These are phyloP conservation scores for Isatis tinctoria DNA, from an alignment of 345 rosid genomes.

Conservation along the genomic window DNA sequence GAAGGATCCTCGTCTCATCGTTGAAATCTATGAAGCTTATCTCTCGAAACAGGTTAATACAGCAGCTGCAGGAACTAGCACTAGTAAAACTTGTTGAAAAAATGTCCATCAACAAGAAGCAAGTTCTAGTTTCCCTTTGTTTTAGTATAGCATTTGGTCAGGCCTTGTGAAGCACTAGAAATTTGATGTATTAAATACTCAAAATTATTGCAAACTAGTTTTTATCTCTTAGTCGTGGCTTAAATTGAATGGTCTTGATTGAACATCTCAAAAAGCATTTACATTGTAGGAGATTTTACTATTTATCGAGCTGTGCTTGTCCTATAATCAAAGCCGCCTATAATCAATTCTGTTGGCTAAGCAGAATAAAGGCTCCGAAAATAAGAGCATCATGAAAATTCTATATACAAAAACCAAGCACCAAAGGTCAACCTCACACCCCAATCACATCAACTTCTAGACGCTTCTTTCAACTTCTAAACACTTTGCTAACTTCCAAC, in stretches of 20 bases:
- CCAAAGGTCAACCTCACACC: too few species aligned
- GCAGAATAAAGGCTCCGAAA: too few species aligned
- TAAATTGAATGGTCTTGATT: background rate
- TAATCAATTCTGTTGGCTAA: too few species aligned
- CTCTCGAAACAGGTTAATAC: conserved; percentile 66
- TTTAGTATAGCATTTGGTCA: background rate
- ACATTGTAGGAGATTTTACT: background rate
- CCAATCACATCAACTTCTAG: too few species aligned
- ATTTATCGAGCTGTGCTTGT: background rate
- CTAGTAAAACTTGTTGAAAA: conserved; percentile 10
- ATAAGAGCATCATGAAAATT: too few species aligned
- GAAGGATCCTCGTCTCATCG: conserved; percentile 70
- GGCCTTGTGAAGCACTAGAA: background rate
- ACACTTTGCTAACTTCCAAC: too few species aligned
- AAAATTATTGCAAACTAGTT: background rate
- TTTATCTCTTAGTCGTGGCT: background rate
- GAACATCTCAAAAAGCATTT: too few species aligned
- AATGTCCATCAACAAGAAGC: background rate
- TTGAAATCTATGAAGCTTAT: conserved; percentile 76
- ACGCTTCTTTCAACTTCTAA: too few species aligned
- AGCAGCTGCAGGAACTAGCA: conserved; percentile 38
- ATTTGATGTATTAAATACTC: background rate
- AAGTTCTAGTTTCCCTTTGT: background rate
- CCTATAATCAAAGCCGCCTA: background rate
- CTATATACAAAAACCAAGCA: too few species aligned